phyloP scores from a whole-genome alignment of 2,329 filamentous ascomycete species.

The Arachnopeziza araneosa region DNA sequence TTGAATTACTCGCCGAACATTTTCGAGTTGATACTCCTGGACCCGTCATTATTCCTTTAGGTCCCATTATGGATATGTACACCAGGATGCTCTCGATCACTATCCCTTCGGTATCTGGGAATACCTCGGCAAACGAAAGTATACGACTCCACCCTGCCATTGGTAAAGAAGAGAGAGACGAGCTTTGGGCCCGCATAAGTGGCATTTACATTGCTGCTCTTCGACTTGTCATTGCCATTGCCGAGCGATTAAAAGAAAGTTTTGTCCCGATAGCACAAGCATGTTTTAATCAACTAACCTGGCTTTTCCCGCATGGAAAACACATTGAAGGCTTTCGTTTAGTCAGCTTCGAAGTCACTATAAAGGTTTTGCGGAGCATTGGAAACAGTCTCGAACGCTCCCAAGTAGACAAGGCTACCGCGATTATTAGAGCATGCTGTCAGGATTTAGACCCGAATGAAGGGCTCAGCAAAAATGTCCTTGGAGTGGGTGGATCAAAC shows the following conservation, averaged over 20 bases:
- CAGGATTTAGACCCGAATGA: conserved; percentile 50
- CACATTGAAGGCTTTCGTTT: conserved; percentile 49
- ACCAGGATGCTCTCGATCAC: conserved; percentile 64
- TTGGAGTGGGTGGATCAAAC: neutral
- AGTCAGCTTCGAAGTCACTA: conserved; percentile 54
- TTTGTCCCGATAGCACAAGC: conserved; percentile 56
- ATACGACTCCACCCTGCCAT: conserved; percentile 67
- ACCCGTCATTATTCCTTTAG: conserved; percentile 62
- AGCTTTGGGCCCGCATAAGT: conserved; percentile 68
- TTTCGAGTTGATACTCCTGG: conserved; percentile 59
- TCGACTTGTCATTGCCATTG: conserved; percentile 51
- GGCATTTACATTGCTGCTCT: conserved; percentile 69
- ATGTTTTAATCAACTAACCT: conserved; percentile 64
- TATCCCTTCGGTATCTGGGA: conserved; percentile 25
- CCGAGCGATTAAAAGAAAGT: conserved; percentile 51
- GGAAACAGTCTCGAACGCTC: conserved; percentile 64
- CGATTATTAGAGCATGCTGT: conserved; percentile 64
- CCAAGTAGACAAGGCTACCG: conserved; percentile 55
- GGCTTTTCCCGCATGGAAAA: conserved; percentile 60
- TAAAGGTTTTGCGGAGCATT: conserved; percentile 51
- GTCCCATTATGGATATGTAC: conserved; percentile 61
- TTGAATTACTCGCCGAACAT: conserved; percentile 59
- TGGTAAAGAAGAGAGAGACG: conserved; percentile 73
- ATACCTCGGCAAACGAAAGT: conserved; percentile 1
- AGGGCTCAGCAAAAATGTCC: conserved; percentile 23